Conservation (phyloP, 441 rosid species). For the Brassica balearica region DNA sequence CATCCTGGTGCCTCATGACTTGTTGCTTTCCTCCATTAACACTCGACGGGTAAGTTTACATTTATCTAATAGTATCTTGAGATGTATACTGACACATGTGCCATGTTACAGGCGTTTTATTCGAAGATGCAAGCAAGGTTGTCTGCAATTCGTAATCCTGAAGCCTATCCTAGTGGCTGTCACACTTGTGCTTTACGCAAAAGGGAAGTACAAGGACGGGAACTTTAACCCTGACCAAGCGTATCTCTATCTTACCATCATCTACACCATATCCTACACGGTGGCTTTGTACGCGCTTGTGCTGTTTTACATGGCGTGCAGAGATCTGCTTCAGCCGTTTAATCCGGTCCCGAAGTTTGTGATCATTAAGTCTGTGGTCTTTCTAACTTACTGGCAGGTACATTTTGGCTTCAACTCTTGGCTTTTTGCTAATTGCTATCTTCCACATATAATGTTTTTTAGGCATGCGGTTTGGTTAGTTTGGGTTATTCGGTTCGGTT, state of each 20-base stretch:
- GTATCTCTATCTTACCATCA: constrained; percentile 77
- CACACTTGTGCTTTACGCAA: constrained; percentile 85
- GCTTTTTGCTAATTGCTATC: neutral
- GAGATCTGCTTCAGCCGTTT: constrained; percentile 95
- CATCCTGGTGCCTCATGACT: constrained; percentile 84
- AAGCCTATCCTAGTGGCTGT: constrained; percentile 88
- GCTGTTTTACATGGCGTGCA: constrained; percentile 94
- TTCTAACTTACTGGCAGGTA: constrained; percentile 96
- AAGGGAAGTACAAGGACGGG: constrained; percentile 95
- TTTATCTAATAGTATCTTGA: too few relatives aligned
- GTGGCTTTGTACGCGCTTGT: constrained; percentile 91
- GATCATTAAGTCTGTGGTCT: constrained; percentile 47
- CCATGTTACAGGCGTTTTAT: constrained; percentile 66
- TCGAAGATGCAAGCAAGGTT: constrained; percentile 96
- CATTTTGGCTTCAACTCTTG: constrained; percentile 1
- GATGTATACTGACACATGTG: too few relatives aligned
- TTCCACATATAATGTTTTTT: constrained; percentile 4
- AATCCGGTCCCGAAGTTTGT: constrained; percentile 97
- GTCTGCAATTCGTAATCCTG: constrained; percentile 94
- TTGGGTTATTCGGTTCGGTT: neutral
- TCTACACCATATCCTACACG: constrained; percentile 60
- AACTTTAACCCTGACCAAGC: constrained; percentile 91
- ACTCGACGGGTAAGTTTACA: constrained; percentile 63
- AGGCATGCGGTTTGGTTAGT: neutral
- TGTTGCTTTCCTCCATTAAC: constrained; percentile 92